Base-by-base conservation (phyloP, 75 land plant genomes). In the Cupressus sempervirens region DNA sequence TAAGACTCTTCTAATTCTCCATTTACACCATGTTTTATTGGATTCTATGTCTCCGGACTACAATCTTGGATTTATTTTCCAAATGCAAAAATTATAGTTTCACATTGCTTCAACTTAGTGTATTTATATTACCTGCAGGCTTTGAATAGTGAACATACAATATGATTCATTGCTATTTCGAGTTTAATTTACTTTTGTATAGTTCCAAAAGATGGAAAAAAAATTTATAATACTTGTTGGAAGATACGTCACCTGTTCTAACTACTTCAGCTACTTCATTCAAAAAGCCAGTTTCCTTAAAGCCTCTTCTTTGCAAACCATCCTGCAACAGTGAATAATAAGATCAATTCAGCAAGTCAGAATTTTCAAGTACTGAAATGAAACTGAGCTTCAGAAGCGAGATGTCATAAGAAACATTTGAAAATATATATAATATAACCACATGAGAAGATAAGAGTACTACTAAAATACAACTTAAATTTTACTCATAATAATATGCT, bases 301-400 rank as follows among this genome's bases (percentile, higher is more conserved):
- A 94, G 52, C 99, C 99, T 90, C 99, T 91, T 87, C 98, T 93
- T 84, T 91, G 93, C 88, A 98, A 86, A 7, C 99, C 99, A 72
- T 93, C 94, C 98, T 94, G 88, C 81, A 88, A n/a, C 85, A 48
- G 74, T 5, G 83, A 79, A 45, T n/a, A 79, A 45, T 79, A 79
- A 43, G 13, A 26, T 5, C 50, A 45, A 4, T 26, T 79, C 11
- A 3, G 32, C 9, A n/a, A 3, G 4, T 79, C 48, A 45, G 30
- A 79, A 45, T 45, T n/a, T 3, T 43, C n/a, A 79, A 79, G 29
- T n/a, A 79, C 30, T 23, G n/a, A 79, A 41, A 77, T 23, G 26
- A 23, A 23, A 40, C 11, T 23, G 20, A 38, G 10, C n/a, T 8
- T 77, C 48, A 32, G 45, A 79, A 79, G 81, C 15, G 30, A 41